Evolutionary conservation across 2,329 filamentous ascomycete species (phyloP), one percentile per base, ranked within the genome.

Genomic region (Penicillium sp.): DNA sequence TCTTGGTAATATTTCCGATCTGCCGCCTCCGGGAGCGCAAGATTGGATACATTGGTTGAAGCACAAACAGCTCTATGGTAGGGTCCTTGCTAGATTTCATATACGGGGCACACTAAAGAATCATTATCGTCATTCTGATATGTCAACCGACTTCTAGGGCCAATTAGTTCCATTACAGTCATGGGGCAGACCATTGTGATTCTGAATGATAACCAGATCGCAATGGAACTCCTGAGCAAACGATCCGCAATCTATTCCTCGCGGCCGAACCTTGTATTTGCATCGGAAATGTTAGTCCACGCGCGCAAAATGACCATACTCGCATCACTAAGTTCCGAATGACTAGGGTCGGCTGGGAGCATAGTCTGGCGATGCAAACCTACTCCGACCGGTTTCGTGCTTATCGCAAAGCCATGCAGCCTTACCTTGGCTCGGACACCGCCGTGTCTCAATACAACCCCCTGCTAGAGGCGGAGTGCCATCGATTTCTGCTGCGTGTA

Each of bases 1-100:
- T 0, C 29, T 84, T 5, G 82, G 82, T 3, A 84, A 83, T 59
- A 57, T 83, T 14, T 57, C 60, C 1, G 80, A 83, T 57, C 66
- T 84, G 8, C 81, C 81, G 1, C 65, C 71, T 0, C 53, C 67
- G 14, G 71, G 69, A 0, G 58, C 58, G 43, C 71, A 68, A 9
- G 77, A 79, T 48, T 76, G 68, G 62, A 57, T 72, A n/a, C 75
- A 79, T 52, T 79, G 76, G 76, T 51, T 74, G 1, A 68, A 79
- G 43, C 72, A 77, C 55, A 79, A 78, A 59, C 70, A 76, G 8
- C 48, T 67, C 4, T 75, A 77, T 55, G 74, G 74, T 65, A 49
- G 6, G 27, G 6, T 15, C 18, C n/a, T n/a, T n/a, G n/a, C n/a
- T n/a, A n/a, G n/a, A 33, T 37, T 3, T 5, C 5, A 18, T 23